Evolutionary conservation across 1,284 basidiomycete species (phyloP).

Genomic region (Megacollybia platyphylla): DNA sequence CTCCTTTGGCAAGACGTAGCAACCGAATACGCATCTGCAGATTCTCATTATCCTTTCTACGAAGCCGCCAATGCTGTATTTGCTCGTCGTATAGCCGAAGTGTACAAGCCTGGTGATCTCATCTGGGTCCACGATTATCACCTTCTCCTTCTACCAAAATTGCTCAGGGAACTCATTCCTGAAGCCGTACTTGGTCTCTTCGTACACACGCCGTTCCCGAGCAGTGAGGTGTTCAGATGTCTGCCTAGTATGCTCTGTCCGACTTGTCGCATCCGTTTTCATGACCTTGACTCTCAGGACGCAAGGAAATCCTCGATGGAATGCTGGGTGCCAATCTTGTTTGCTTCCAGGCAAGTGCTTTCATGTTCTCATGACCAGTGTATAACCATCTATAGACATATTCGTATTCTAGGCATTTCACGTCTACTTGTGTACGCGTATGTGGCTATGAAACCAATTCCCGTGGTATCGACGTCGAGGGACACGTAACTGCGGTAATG

Average conservation of each 20-base stretch:
- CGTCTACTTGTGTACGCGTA: constrained; percentile 89
- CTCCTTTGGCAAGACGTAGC: constrained; percentile 94
- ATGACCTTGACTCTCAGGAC: constrained; percentile 26
- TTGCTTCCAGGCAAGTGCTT: constrained; percentile 65
- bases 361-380: constrained; percentile 1
- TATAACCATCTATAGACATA: constrained; percentile 50
- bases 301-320: constrained; percentile 91
- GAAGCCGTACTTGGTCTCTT: constrained; percentile 85
- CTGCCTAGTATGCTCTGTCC: constrained; percentile 54
- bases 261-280: not conserved
- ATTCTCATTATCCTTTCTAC: constrained; percentile 80
- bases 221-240: constrained; percentile 92
- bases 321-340: constrained; percentile 97
- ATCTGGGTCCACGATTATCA: constrained; percentile 92
- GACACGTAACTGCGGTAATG: constrained; percentile 74
- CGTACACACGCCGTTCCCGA: constrained; percentile 96
- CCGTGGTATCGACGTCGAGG: constrained; percentile 82
- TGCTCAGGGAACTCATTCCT: constrained; percentile 70
- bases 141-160: constrained; percentile 78
- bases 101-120: constrained; percentile 84
- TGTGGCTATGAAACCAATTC: constrained; percentile 88
- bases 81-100: constrained; percentile 62
- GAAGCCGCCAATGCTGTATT: constrained; percentile 80
- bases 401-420: constrained; percentile 93
- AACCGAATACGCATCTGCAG: constrained; percentile 69